These are phyloP conservation scores for Capsella rubella DNA, from an alignment of 441 rosid genomes.

Conservation along the genomic window DNA sequence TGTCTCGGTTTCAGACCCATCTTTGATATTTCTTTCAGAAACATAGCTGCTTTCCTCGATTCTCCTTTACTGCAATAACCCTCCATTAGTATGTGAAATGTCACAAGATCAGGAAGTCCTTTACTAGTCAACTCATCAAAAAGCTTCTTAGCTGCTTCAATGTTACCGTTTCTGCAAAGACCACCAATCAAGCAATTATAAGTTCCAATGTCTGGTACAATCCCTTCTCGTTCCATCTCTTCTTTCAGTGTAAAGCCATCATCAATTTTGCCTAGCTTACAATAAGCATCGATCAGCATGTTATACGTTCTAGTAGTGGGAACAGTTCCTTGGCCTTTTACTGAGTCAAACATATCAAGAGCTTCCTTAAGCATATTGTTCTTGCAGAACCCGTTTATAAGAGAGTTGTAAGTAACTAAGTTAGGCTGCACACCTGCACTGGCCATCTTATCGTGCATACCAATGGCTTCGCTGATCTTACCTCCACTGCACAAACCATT, in stretches of 20 bases:
- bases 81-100: slow-evolving; percentile 69
- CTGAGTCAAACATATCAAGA: slow-evolving; percentile 50
- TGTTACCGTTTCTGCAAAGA: slow-evolving; percentile 58
- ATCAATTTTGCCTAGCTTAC: slow-evolving; percentile 61
- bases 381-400: slow-evolving; percentile 73
- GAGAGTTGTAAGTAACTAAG: slow-evolving; percentile 65
- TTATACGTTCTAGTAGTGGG: slow-evolving; percentile 61
- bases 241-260: slow-evolving; percentile 59
- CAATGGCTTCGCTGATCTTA: slow-evolving; percentile 60
- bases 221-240: slow-evolving; percentile 57
- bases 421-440: slow-evolving; percentile 58
- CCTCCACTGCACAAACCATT: slow-evolving; percentile 62
- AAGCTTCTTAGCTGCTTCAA: slow-evolving; percentile 51
- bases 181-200: slow-evolving; percentile 79
- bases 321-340: slow-evolving; percentile 52
- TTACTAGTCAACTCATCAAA: slow-evolving; percentile 52
- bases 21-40: slow-evolving; percentile 61
- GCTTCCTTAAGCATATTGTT: slow-evolving; percentile 68
- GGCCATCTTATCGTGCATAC: slow-evolving; percentile 63
- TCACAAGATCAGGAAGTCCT: slow-evolving; percentile 58
- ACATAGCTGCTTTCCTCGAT: slow-evolving; percentile 57
- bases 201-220: slow-evolving; percentile 62
- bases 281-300: slow-evolving; percentile 70
- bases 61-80: slow-evolving; percentile 66
- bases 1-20: slow-evolving; percentile 67